These are phyloP conservation scores for Phialophora expanda DNA, from an alignment of 2,329 filamentous ascomycete species.

Conservation along the genomic window DNA sequence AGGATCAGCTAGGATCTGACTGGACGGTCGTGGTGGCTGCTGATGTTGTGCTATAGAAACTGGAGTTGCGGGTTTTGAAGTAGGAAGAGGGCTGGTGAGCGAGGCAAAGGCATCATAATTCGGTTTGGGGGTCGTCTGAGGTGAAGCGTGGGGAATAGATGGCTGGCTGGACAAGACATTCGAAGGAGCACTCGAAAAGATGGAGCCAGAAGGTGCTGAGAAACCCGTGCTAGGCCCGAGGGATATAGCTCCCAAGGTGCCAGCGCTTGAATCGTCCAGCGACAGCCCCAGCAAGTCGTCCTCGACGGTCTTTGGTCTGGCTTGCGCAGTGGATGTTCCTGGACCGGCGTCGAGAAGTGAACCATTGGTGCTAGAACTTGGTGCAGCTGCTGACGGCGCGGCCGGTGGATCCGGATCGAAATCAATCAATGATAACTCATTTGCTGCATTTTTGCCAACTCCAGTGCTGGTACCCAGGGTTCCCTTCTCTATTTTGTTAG, in stretches of 20 bases:
- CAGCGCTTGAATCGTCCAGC: slow-evolving; percentile 72
- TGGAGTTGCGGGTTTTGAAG: slow-evolving; percentile 58
- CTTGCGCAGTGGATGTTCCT: slow-evolving; percentile 49
- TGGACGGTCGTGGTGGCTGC: slow-evolving; percentile 43
- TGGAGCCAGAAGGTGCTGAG: slow-evolving; percentile 31
- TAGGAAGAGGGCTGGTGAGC: slow-evolving; percentile 53
- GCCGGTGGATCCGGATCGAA: slow-evolving; percentile 66
- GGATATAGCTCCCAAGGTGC: slow-evolving; percentile 79
- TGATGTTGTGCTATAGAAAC: slow-evolving; percentile 48
- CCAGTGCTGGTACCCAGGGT: slow-evolving; percentile 72
- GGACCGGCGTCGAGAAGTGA: slow-evolving; percentile 47
- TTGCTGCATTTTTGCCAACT: slow-evolving; percentile 68
- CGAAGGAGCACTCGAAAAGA: slow-evolving; percentile 25
- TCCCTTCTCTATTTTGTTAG: slow-evolving; percentile 81
- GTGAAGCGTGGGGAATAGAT: slow-evolving; percentile 49
- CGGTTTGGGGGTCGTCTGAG: slow-evolving; percentile 49
- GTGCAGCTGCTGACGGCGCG: slow-evolving; percentile 35
- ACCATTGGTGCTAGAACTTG: slow-evolving; percentile 47
- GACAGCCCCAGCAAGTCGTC: slow-evolving; percentile 91
- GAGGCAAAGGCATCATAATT: slow-evolving; percentile 64
- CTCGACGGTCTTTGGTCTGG: slow-evolving; percentile 72
- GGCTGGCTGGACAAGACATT: slow-evolving; percentile 42
- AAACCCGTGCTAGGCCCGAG: slow-evolving; percentile 72
- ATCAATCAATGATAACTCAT: slow-evolving; percentile 92
- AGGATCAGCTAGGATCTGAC: slow-evolving; percentile 59